A percentile compares a stretch with the other conserved stretches of the same genome.
These are phyloP conservation scores for Pezicula neosporulosa DNA, from an alignment of 2,329 filamentous ascomycete genomes.

Conservation along the genomic window DNA sequence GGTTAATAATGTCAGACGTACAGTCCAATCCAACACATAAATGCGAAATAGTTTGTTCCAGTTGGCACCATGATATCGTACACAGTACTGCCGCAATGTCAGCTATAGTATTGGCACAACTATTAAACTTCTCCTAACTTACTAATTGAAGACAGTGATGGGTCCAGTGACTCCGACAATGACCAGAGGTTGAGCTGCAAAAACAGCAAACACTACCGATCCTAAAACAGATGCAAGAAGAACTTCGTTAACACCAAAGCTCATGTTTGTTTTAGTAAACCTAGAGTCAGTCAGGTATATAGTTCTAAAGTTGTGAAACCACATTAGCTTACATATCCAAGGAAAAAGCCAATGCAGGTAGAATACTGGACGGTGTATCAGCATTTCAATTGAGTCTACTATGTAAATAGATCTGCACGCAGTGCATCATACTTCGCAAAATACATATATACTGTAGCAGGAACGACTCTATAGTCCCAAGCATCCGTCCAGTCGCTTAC, in stretches of 20 bases:
- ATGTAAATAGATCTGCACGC: background rate
- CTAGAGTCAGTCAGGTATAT: constrained; percentile 8
- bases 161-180: constrained; percentile 91
- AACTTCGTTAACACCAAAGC: constrained; percentile 89
- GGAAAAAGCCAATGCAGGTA: constrained; percentile 84
- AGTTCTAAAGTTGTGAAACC: background rate
- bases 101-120: background rate
- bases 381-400: constrained; percentile 8
- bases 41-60: constrained; percentile 78
- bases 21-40: constrained; percentile 90
- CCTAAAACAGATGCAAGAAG: constrained; percentile 82
- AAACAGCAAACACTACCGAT: constrained; percentile 74
- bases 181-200: constrained; percentile 80
- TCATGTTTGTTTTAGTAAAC: constrained; percentile 79
- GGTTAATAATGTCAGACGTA: constrained; percentile 7
- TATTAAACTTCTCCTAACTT: constrained; percentile 22
- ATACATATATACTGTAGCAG: constrained; percentile 89
- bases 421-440: constrained; percentile 72
- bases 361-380: constrained; percentile 53
- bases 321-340: constrained; percentile 65
- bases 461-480: constrained; percentile 86
- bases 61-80: constrained; percentile 81
- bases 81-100: constrained; percentile 66
- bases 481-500: constrained; percentile 81
- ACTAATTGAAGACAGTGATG: constrained; percentile 92